These are phyloP conservation scores for Kregervanrija pseudodelftensis DNA, from an alignment of 805 yeast genomes.

Conservation along the genomic window DNA sequence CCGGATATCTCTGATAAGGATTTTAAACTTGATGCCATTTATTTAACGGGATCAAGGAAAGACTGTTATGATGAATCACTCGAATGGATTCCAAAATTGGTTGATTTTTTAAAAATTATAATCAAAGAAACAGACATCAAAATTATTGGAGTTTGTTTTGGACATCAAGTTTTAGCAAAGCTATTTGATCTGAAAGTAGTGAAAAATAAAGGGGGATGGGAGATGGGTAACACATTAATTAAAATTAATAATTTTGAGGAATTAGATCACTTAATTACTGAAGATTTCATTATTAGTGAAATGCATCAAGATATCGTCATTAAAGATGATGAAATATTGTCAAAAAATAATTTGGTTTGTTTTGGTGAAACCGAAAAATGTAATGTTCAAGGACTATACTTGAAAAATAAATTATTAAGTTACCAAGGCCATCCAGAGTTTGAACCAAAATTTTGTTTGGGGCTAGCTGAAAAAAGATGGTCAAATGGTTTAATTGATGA, in stretches of 20 bases:
- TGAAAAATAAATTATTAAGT: slow-evolving; percentile 45
- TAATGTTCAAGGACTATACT: slow-evolving; percentile 58
- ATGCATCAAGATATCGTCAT: slow-evolving; percentile 53
- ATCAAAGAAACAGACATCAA: slow-evolving; percentile 31
- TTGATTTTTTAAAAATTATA: slow-evolving; percentile 26
- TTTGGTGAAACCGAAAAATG: slow-evolving; percentile 54
- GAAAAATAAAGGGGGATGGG: slow-evolving; percentile 64
- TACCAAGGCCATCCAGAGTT: slow-evolving; percentile 94
- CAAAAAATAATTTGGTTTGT: slow-evolving; percentile 32
- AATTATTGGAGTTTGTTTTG: slow-evolving; percentile 72
- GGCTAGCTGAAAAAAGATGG: slow-evolving; percentile 3
- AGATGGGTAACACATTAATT: slow-evolving; percentile 45
- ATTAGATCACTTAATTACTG: slow-evolving; percentile 14
- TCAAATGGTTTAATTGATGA: slow-evolving; percentile 7
- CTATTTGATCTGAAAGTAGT: slow-evolving; percentile 56
- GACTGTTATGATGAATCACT: slow-evolving; percentile 36
- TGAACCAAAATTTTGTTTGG: slow-evolving; percentile 25
- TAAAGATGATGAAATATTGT: slow-evolving; percentile 13
- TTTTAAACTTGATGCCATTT: slow-evolving; percentile 31
- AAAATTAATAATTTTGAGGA: slow-evolving; percentile 38
- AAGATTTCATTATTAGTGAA: slow-evolving; percentile 35
- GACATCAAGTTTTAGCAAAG: slow-evolving; percentile 73
- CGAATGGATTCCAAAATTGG: slow-evolving; percentile 36
- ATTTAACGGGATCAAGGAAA: slow-evolving; percentile 46
- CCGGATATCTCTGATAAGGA: slow-evolving; percentile 21